A percentile compares a stretch with the other conserved stretches of the same genome.
Evolutionary conservation across 2,329 filamentous ascomycete genomes (phyloP).

Genomic region (Xylariales sp.): DNA sequence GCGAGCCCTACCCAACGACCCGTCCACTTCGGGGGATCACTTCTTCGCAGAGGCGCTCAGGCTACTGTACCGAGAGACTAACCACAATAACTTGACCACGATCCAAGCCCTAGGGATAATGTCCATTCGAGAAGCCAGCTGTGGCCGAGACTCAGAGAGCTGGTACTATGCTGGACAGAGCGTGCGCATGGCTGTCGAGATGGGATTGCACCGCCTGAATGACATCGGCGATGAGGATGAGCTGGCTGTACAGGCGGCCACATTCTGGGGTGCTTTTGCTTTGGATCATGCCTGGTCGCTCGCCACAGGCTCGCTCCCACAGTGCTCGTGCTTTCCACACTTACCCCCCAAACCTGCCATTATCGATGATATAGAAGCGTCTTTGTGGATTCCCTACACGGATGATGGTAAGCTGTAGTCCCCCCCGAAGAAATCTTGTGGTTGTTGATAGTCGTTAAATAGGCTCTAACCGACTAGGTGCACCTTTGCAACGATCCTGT

Average conservation of each 20-base stretch:
- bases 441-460: slow-evolving; percentile 5
- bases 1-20: slow-evolving; percentile 56
- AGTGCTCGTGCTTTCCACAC: slow-evolving; percentile 53
- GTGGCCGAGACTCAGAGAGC: slow-evolving; percentile 66
- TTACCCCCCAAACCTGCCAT: slow-evolving; percentile 56
- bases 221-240: slow-evolving; percentile 49
- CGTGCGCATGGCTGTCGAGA: slow-evolving; percentile 66
- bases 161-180: slow-evolving; percentile 71
- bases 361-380: slow-evolving; percentile 56
- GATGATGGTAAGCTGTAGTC: slow-evolving; percentile 43
- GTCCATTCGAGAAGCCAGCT: slow-evolving; percentile 70
- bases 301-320: slow-evolving; percentile 58
- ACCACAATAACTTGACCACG: slow-evolving; percentile 63
- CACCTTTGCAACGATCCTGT: slow-evolving; percentile 49
- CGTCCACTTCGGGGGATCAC: slow-evolving; percentile 64
- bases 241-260: slow-evolving; percentile 53
- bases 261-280: slow-evolving; percentile 60
- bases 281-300: slow-evolving; percentile 63
- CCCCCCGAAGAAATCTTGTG: not conserved
- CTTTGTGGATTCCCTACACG: slow-evolving; percentile 55
- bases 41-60: slow-evolving; percentile 68
- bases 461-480: slow-evolving; percentile 30
- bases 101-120: slow-evolving; percentile 74
- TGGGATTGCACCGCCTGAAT: slow-evolving; percentile 58
- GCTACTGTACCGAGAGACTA: slow-evolving; percentile 51